Conservation (phyloP, 176 grass and related monocot species). For the Rhynchospora breviuscula region DNA sequence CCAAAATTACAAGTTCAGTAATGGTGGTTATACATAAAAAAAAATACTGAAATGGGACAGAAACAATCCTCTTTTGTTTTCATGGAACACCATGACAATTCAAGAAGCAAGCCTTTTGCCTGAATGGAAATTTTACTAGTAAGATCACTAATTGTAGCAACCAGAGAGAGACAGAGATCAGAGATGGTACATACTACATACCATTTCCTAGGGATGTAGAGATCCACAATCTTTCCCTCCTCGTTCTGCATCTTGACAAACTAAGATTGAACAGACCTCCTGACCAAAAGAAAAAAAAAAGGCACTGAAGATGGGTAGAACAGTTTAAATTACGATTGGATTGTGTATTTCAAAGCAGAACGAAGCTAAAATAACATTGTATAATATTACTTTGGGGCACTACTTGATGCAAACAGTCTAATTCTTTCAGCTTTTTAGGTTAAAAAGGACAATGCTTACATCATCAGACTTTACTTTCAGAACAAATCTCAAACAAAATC, state of each 20-base stretch:
- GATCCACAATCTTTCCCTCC: slow-evolving; percentile 63
- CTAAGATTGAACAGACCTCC: slow-evolving; percentile 10
- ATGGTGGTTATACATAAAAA: not conserved
- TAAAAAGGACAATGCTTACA: too few species aligned
- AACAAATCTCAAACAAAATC: too few species aligned
- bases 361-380: not conserved
- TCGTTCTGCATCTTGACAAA: slow-evolving; percentile 53
- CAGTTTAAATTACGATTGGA: not conserved
- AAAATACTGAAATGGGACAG: not conserved
- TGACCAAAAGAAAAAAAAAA: not conserved
- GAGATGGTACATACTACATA: slow-evolving; percentile 14
- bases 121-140: not conserved
- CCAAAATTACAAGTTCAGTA: not conserved
- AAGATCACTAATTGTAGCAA: not conserved
- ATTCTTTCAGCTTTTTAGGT: not conserved
- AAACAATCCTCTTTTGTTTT: not conserved
- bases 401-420: not conserved
- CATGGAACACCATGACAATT: not conserved
- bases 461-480: not conserved
- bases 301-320: not conserved
- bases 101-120: not conserved
- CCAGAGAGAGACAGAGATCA: not conserved
- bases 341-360: not conserved
- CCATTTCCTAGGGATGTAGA: slow-evolving; percentile 60
- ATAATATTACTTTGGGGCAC: not conserved